Conservation (phyloP, 768 basidiomycete species). For the Suillus luteus region DNA sequence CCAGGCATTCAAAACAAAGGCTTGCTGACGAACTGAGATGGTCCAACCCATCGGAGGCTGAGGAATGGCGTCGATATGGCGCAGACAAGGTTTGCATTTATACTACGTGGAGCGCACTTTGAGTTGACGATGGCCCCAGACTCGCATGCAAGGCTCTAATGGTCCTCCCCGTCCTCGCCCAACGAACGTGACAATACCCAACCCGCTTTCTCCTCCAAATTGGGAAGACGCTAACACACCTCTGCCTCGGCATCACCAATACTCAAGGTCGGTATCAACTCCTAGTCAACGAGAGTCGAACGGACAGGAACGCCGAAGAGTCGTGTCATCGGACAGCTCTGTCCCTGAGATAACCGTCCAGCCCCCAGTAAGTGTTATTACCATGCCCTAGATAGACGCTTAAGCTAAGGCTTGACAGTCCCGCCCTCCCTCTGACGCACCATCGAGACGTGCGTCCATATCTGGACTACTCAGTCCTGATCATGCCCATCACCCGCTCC, state of each 20-base stretch:
- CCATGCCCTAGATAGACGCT: background rate
- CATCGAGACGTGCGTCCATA: slow-evolving; percentile 26
- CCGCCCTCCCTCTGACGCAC: slow-evolving; percentile 34
- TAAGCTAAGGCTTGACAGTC: slow-evolving; percentile 25
- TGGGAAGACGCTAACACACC: slow-evolving; percentile 15
- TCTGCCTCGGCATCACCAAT: slow-evolving; percentile 29
- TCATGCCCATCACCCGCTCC: slow-evolving; percentile 32
- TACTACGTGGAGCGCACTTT: background rate
- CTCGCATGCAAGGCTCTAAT: slow-evolving; percentile 19
- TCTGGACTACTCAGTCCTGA: slow-evolving; percentile 33
- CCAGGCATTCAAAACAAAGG: slow-evolving; percentile 25
- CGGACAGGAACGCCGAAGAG: slow-evolving; percentile 21
- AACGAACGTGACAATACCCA: slow-evolving; percentile 24
- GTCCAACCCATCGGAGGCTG: slow-evolving; percentile 33
- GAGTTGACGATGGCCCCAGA: slow-evolving; percentile 16
- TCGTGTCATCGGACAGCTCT: slow-evolving; percentile 35
- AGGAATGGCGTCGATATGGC: slow-evolving; percentile 33
- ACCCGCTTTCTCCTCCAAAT: slow-evolving; percentile 30
- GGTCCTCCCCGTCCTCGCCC: slow-evolving; percentile 23
- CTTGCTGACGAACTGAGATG: slow-evolving; percentile 39
- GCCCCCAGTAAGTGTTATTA: slow-evolving; percentile 30
- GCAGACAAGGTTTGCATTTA: slow-evolving; percentile 21
- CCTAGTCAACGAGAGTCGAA: slow-evolving; percentile 14
- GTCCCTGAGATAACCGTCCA: slow-evolving; percentile 36
- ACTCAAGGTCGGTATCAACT: slow-evolving; percentile 20